Evolutionary conservation across 78 protist species (phyloP).

Genomic region (Salpingoeca rosetta): DNA sequence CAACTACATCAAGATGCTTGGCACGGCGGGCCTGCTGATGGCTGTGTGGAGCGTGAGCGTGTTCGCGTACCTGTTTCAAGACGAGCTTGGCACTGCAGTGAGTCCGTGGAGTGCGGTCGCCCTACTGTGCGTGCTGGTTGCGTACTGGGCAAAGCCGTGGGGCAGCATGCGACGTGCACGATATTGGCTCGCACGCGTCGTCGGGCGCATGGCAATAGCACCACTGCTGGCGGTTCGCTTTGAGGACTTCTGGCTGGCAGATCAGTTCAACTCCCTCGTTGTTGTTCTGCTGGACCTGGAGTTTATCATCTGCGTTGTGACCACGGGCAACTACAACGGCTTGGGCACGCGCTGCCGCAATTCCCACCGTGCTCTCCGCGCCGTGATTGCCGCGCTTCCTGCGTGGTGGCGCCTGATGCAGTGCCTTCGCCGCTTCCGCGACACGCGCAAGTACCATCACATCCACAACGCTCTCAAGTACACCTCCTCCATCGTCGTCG

Average conservation of each 20-base stretch:
- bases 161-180: too few species aligned
- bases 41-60: background rate
- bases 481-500: background rate
- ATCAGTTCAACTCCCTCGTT: slow-evolving; percentile 18
- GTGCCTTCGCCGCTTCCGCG: slow-evolving; percentile 59
- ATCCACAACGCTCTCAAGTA: slow-evolving; percentile 22
- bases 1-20: background rate
- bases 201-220: slow-evolving; percentile 5
- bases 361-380: background rate
- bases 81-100: background rate
- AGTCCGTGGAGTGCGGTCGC: background rate
- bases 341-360: background rate
- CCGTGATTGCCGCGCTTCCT: slow-evolving; percentile 24
- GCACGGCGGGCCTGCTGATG: background rate
- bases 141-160: too few species aligned
- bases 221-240: slow-evolving; percentile 17
- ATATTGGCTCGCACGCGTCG: background rate
- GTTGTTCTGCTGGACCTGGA: slow-evolving; percentile 4
- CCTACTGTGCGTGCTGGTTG: background rate
- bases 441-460: slow-evolving; percentile 19
- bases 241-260: slow-evolving; percentile 25
- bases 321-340: background rate
- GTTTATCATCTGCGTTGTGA: background rate
- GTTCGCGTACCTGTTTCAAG: background rate
- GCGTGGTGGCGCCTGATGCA: slow-evolving; percentile 58